Conservation (phyloP, 495 filamentous ascomycete genomes). For the Trichocladium antarcticum region DNA sequence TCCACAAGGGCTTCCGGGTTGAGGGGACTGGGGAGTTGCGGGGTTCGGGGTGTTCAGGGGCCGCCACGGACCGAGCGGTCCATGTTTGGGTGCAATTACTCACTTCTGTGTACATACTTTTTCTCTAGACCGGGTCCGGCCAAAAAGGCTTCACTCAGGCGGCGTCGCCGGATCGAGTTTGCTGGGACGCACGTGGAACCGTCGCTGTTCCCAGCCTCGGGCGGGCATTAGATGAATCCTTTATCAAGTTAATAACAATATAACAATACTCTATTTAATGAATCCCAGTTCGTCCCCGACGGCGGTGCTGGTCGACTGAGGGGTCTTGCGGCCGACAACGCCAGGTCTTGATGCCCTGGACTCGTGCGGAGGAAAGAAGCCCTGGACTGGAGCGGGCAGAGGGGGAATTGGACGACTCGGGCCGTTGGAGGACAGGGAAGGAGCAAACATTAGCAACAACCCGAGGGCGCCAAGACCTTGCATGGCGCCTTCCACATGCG, state of each 20-base stretch:
- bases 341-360: too few relatives aligned
- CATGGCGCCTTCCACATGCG: too few relatives aligned
- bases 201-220: background rate
- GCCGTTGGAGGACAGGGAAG: too few relatives aligned
- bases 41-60: background rate
- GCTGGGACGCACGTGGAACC: constrained; percentile 12
- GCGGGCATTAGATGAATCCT: constrained; percentile 8
- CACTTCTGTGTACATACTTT: constrained; percentile 9
- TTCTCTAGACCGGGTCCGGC: too few relatives aligned
- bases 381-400: too few relatives aligned
- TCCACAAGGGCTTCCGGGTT: background rate
- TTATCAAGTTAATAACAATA: constrained; percentile 13
- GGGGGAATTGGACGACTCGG: too few relatives aligned
- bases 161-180: constrained; percentile 3
- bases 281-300: constrained; percentile 2
- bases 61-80: background rate
- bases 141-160: constrained; percentile 10
- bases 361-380: too few relatives aligned
- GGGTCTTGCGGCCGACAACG: background rate
- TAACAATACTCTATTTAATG: constrained; percentile 7
- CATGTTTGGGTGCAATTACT: constrained; percentile 3
- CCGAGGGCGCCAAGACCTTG: too few relatives aligned
- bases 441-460: too few relatives aligned
- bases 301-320: background rate
- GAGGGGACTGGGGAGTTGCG: background rate